Conservation (phyloP, 345 rosid genomes). For the Euphorbia tirucalli region DNA sequence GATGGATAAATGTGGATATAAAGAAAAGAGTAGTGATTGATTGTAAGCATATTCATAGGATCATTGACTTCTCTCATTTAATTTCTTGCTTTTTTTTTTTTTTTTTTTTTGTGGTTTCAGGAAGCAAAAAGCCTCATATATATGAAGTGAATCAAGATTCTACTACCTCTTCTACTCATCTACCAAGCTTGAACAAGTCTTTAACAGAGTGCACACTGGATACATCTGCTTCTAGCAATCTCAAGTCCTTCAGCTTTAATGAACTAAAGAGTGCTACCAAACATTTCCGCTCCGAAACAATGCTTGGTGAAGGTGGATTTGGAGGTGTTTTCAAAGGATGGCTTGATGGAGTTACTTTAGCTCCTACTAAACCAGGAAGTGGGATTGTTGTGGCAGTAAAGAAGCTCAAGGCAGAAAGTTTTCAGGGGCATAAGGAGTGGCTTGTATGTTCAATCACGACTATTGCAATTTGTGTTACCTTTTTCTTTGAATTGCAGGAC, state of each 20-base stretch:
- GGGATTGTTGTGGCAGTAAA: constrained; percentile 61
- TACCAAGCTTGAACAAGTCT: constrained; percentile 25
- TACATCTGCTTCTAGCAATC: constrained; percentile 29
- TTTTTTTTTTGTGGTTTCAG: constrained; percentile 25
- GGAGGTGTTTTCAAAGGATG: constrained; percentile 71
- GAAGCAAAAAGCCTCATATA: constrained; percentile 22
- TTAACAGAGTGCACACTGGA: constrained; percentile 21
- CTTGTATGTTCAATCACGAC: constrained; percentile 43
- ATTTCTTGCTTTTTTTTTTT: not conserved
- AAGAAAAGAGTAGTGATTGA: no score
- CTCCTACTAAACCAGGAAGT: constrained; percentile 56
- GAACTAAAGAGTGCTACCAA: constrained; percentile 58
- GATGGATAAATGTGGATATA: no score
- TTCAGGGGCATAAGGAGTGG: constrained; percentile 79
- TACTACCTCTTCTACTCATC: constrained; percentile 11
- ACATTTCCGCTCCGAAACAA: constrained; percentile 50
- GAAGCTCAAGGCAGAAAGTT: constrained; percentile 60
- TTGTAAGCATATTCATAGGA: no score
- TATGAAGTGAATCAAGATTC: constrained; percentile 25
- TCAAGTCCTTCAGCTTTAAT: constrained; percentile 50
- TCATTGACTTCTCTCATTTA: not conserved
- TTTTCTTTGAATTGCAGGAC: constrained; percentile 5
- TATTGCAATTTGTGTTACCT: not conserved
- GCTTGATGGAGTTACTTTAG: constrained; percentile 50
- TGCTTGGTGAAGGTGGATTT: constrained; percentile 70